Conservation (phyloP, 306 rosid genomes). For the Cercis canadensis region DNA sequence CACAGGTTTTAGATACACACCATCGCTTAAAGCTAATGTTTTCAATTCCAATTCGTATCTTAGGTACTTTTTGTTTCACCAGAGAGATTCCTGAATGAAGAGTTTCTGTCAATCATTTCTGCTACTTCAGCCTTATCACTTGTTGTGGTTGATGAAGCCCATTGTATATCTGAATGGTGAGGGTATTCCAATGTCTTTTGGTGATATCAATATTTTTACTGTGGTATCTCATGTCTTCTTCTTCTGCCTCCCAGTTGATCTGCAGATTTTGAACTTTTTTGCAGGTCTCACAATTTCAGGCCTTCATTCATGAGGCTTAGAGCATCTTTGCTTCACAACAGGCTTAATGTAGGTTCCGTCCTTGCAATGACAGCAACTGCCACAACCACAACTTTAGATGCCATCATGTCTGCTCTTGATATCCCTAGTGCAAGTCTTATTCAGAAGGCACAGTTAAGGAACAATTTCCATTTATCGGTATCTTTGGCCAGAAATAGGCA, state of each 20-base stretch:
- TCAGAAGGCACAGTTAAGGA: conserved; percentile 64
- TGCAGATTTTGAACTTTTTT: conserved; percentile 27
- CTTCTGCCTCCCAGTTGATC: conserved; percentile 32
- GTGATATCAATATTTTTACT: conserved; percentile 26
- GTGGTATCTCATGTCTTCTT: conserved; percentile 10
- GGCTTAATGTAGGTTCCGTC: conserved; percentile 68
- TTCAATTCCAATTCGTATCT: conserved; percentile 36
- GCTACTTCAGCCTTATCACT: conserved; percentile 59
- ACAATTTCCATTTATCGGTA: conserved; percentile 74
- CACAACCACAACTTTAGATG: conserved; percentile 75
- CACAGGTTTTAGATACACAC: background rate
- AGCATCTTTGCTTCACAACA: conserved; percentile 74
- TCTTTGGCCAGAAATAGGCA: conserved; percentile 75
- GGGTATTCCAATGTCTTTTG: conserved; percentile 38
- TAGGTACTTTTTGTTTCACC: conserved; percentile 97
- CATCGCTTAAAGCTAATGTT: conserved; percentile 25
- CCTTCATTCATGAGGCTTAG: conserved; percentile 93
- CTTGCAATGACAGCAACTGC: conserved; percentile 99
- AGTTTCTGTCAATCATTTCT: conserved; percentile 74
- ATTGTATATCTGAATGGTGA: conserved; percentile 94
- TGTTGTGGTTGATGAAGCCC: conserved; percentile 94
- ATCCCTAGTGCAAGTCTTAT: conserved; percentile 75
- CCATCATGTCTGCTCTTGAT: conserved; percentile 82
- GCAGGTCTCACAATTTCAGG: conserved; percentile 95
- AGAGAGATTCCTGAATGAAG: conserved; percentile 84